These are phyloP conservation scores for Eucalyptus viminalis DNA, from an alignment of 345 rosid species.

Conservation along the genomic window DNA sequence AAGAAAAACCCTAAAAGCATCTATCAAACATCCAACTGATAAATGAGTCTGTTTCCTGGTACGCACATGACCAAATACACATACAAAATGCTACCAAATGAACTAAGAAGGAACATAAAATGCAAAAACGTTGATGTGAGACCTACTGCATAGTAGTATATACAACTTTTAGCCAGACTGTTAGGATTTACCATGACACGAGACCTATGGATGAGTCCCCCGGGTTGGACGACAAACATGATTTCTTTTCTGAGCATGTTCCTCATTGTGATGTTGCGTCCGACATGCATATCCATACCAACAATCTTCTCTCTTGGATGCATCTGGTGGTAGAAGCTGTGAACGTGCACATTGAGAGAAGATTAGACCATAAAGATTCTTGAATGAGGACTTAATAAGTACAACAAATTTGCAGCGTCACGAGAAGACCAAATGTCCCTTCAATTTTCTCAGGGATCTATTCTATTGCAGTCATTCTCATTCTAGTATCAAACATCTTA, in stretches of 20 bases:
- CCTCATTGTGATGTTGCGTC: slow-evolving; percentile 82
- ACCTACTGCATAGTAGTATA: neutral
- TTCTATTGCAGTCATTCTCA: neutral
- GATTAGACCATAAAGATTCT: neutral
- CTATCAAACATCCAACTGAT: neutral
- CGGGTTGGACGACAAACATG: slow-evolving; percentile 89
- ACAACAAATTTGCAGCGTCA: neutral
- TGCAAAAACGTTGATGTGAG: neutral
- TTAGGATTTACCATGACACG: neutral
- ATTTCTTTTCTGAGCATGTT: slow-evolving; percentile 78
- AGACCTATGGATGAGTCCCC: slow-evolving; percentile 2
- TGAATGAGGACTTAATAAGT: neutral
- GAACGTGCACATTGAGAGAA: neutral
- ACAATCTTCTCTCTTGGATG: slow-evolving; percentile 52
- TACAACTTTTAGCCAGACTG: neutral
- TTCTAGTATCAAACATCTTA: neutral
- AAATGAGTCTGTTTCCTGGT: neutral
- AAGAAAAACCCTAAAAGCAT: neutral
- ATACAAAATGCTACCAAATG: neutral
- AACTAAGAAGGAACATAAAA: neutral
- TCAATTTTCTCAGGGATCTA: neutral
- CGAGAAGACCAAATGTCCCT: neutral
- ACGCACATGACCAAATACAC: neutral
- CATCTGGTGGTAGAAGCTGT: slow-evolving; percentile 52
- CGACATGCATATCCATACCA: slow-evolving; percentile 88